Evolutionary conservation across 2,329 filamentous ascomycete genomes (phyloP).

Genomic region (Aureobasidium leucospermi): DNA sequence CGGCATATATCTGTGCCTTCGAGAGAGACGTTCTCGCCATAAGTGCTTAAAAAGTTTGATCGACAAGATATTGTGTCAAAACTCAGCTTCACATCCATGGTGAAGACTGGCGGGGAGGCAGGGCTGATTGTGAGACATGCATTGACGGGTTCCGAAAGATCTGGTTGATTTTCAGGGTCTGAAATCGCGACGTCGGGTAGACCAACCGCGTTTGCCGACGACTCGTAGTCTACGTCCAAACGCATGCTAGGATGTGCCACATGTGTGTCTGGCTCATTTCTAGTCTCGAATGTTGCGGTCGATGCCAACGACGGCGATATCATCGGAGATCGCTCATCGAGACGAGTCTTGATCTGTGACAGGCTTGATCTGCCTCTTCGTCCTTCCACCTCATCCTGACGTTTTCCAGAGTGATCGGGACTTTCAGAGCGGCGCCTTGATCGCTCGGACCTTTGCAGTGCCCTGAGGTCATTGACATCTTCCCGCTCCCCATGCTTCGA

Average conservation of each 20-base stretch:
- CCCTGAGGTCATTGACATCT: neutral
- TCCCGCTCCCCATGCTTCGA: neutral
- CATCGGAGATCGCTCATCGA: neutral
- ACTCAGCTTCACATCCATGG: neutral
- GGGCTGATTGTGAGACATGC: neutral
- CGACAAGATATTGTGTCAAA: neutral
- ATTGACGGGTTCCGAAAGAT: neutral
- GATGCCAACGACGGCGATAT: neutral
- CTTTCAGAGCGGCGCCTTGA: neutral
- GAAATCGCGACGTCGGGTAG: neutral
- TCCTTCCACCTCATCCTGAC: conserved; percentile 1
- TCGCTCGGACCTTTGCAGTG: neutral
- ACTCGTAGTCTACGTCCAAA: neutral
- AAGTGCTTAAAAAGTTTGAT: neutral
- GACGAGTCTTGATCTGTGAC: neutral
- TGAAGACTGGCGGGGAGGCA: neutral
- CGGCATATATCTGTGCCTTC: neutral
- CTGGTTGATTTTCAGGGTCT: neutral
- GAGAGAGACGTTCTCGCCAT: neutral
- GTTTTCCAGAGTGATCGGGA: neutral
- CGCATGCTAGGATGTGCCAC: neutral
- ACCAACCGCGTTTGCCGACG: no score
- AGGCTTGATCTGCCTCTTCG: neutral
- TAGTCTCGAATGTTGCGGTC: neutral
- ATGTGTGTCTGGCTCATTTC: neutral